Evolutionary conservation across 257 asterid species (phyloP), one percentile per base, ranked within the genome.

Genomic region (Coffea eugenioides): DNA sequence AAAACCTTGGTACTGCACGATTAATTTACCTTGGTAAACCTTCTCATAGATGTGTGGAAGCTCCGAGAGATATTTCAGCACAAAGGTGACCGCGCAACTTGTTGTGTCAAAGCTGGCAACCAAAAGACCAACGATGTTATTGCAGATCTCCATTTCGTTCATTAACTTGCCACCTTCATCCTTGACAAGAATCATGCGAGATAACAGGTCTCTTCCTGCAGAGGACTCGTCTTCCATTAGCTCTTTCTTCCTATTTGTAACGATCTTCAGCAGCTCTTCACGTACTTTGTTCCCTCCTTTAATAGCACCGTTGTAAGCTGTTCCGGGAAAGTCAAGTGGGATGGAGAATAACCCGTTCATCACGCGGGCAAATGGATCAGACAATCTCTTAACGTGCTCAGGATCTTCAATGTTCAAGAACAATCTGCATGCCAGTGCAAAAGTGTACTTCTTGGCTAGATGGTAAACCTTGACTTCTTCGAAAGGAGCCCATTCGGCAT

Each of bases 71-170:
- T 86, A 88, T 67, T 90, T 90, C 52, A 90, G 89, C 16, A 85
- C 64, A 51, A 88, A 90, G 25, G 92, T 71, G 69, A 91, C 85
- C 4, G 92, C 86, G 73, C 87, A 85, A 79, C 89, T 84, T 3
- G 88, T 88, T 0, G 92, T 90, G 51, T 90, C 93, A 71, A 86
- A 91, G 6, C 93, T 91, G 12, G 88, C 93, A 65, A 88, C 83
- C 34, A 90, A 83, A 75, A 90, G 74, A 1, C 90, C 92, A 70
- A 90, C 75, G 10, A 90, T 88, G 79, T 90, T 90, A 46, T 83
- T 85, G n/a, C 88, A 89, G 4, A 88, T 76, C 7, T 90, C 92
- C 54, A 79, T 45, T 67, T 90, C 92, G 57, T 56, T 49, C 93
- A 90, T 88, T 43, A 82, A 86, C 71, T 85, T 86, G 1, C 91